Percentiles rank a stretch among this genome's conserved stretches.
These are phyloP conservation scores for Endocarpon pusillum DNA, from an alignment of 495 filamentous ascomycete species.

Conservation along the genomic window DNA sequence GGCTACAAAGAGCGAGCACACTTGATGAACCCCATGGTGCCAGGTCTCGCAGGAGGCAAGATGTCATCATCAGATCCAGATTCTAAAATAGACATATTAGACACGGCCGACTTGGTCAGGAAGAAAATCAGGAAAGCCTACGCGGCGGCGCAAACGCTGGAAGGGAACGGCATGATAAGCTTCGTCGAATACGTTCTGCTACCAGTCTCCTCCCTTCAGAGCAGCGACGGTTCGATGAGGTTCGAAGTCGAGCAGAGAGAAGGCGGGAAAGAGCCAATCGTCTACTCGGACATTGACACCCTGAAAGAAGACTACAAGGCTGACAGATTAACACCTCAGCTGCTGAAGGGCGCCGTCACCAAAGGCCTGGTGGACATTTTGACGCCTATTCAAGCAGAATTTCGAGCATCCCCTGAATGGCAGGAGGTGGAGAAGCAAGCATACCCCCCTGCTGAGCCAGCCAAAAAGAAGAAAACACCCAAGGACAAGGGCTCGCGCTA, in stretches of 20 bases:
- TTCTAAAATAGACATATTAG: slow-evolving; percentile 84
- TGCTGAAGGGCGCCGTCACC: slow-evolving; percentile 62
- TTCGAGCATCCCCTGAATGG: slow-evolving; percentile 55
- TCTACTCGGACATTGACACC: slow-evolving; percentile 54
- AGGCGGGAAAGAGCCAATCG: slow-evolving; percentile 48
- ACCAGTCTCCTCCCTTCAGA: slow-evolving; percentile 41
- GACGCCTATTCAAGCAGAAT: slow-evolving; percentile 57
- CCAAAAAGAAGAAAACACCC: slow-evolving; percentile 60
- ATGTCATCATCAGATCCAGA: slow-evolving; percentile 43
- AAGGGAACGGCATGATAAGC: slow-evolving; percentile 70
- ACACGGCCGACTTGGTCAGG: slow-evolving; percentile 47
- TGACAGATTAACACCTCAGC: slow-evolving; percentile 72
- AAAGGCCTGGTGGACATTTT: slow-evolving; percentile 53
- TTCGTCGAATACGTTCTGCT: slow-evolving; percentile 77
- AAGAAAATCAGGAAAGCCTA: slow-evolving; percentile 76
- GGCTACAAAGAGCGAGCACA: slow-evolving; percentile 45
- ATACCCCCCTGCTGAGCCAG: slow-evolving; percentile 49
- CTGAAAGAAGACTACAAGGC: slow-evolving; percentile 62
- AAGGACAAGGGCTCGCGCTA: slow-evolving; percentile 65
- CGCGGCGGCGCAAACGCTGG: slow-evolving; percentile 53
- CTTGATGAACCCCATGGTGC: slow-evolving; percentile 81
- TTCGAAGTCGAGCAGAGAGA: slow-evolving; percentile 23
- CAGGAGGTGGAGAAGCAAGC: slow-evolving; percentile 64
- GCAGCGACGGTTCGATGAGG: slow-evolving; percentile 6
- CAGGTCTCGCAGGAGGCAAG: slow-evolving; percentile 70